Evolutionary conservation across 2,329 filamentous ascomycete species (phyloP).

Genomic region (Fusarium siculi): DNA sequence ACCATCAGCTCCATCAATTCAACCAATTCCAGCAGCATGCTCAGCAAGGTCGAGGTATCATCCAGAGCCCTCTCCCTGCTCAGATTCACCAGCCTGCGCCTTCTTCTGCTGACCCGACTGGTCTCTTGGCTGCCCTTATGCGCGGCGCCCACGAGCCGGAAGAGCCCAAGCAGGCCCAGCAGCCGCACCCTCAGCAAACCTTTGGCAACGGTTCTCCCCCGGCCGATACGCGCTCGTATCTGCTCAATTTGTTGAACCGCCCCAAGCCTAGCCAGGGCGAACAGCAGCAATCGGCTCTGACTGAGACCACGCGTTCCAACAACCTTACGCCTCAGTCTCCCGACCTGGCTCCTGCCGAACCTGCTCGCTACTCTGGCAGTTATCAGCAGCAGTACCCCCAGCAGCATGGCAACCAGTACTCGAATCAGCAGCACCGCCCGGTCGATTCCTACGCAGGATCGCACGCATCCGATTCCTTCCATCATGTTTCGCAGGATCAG

Average conservation of each 20-base stretch:
- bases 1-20: constrained; percentile 45
- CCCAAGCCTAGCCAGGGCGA: constrained; percentile 74
- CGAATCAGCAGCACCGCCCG: constrained; percentile 41
- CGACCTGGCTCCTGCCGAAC: constrained; percentile 45
- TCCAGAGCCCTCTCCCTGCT: constrained; percentile 46
- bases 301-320: constrained; percentile 56
- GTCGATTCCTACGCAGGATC: constrained; percentile 44
- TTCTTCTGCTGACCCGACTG: constrained; percentile 64
- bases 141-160: constrained; percentile 65
- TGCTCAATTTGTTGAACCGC: constrained; percentile 86
- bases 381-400: constrained; percentile 45
- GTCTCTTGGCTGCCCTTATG: constrained; percentile 70
- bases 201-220: constrained; percentile 64
- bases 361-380: constrained; percentile 44
- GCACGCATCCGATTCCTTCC: constrained; percentile 43
- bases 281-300: constrained; percentile 51
- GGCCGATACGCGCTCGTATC: constrained; percentile 82
- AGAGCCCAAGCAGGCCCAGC: constrained; percentile 47
- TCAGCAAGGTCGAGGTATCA: constrained; percentile 30
- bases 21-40: constrained; percentile 44
- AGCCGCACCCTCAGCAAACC: constrained; percentile 43
- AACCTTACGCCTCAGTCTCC: constrained; percentile 59
- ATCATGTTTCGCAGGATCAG: constrained; percentile 50
- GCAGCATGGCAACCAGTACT: constrained; percentile 36
- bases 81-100: constrained; percentile 68